Percentiles rank a stretch among this genome's conserved stretches.
Evolutionary conservation across 345 rosid species (phyloP).

Genomic region (Gossypium longicalyx): DNA sequence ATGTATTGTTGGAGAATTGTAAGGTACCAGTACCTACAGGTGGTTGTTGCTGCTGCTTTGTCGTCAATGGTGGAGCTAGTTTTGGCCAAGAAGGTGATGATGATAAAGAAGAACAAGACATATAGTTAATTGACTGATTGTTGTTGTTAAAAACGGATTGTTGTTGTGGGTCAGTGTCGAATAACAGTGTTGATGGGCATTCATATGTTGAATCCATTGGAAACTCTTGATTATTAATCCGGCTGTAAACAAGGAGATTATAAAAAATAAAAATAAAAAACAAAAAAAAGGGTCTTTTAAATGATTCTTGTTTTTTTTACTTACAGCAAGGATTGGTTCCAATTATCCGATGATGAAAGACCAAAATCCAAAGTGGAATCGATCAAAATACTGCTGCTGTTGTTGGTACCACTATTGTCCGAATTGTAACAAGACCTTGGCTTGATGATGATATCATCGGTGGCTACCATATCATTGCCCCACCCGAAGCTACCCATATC

Average conservation of each 20-base stretch:
- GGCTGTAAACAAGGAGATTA: slow-evolving; percentile 14
- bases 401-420: slow-evolving; percentile 13
- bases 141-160: slow-evolving; percentile 25
- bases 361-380: slow-evolving; percentile 44
- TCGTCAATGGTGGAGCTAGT: background rate
- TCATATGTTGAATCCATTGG: slow-evolving; percentile 33
- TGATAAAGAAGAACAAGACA: slow-evolving; percentile 8
- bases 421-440: too few relatives aligned
- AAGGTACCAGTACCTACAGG: slow-evolving; percentile 9
- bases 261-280: too few relatives aligned
- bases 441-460: too few relatives aligned
- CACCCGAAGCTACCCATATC: slow-evolving; percentile 31
- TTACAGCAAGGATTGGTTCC: slow-evolving; percentile 54
- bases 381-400: slow-evolving; percentile 27
- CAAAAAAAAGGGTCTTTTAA: too few relatives aligned
- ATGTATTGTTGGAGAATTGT: slow-evolving; percentile 45
- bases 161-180: slow-evolving; percentile 30
- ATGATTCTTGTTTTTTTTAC: slow-evolving; percentile 10
- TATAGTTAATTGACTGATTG: slow-evolving; percentile 31
- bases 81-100: too few relatives aligned
- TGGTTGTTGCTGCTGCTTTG: slow-evolving; percentile 26
- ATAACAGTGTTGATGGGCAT: slow-evolving; percentile 34
- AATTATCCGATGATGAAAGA: slow-evolving; percentile 32
- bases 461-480: background rate
- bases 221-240: slow-evolving; percentile 13